Percentiles rank a stretch among this genome's conserved stretches.
Evolutionary conservation across 2,329 filamentous ascomycete genomes (phyloP).

Genomic region (Fusarium proliferatum): DNA sequence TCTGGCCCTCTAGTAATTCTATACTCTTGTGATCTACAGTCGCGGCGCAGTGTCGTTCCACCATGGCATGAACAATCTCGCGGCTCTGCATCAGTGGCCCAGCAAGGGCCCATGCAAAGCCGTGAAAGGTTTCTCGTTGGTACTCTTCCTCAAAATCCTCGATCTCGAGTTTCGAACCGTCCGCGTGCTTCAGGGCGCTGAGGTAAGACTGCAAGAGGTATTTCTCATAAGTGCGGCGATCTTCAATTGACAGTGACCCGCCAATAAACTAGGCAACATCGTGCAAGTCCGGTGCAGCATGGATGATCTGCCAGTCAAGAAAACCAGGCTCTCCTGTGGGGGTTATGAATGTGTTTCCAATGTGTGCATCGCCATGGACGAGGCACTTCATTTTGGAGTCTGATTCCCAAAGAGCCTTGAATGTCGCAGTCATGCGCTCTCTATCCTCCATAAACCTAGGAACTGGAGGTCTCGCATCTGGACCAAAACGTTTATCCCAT

Average conservation of each 20-base stretch:
- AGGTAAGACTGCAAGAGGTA: conserved; percentile 22
- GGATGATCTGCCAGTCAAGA: conserved; percentile 19
- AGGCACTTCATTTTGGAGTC: conserved; percentile 10
- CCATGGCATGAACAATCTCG: conserved; percentile 19
- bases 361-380: conserved; percentile 11
- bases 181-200: not conserved
- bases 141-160: conserved; percentile 24
- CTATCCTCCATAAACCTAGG: not conserved
- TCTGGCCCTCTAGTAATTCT: conserved; percentile 1
- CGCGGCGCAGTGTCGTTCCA: conserved; percentile 9
- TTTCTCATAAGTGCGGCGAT: conserved; percentile 11
- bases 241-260: not conserved
- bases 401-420: not conserved
- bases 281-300: not conserved
- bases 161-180: not conserved
- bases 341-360: conserved; percentile 12
- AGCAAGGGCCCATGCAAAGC: conserved; percentile 25
- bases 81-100: conserved; percentile 26
- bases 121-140: conserved; percentile 15
- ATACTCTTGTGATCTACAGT: conserved; percentile 28
- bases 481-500: conserved; percentile 10
- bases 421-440: not conserved
- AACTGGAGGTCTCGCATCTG: not conserved
- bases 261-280: conserved; percentile 18
- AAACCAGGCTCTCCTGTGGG: conserved; percentile 13